A percentile compares a stretch with the other conserved stretches of the same genome.
Evolutionary conservation across 2,329 filamentous ascomycete genomes (phyloP).

Genomic region (Penicillium hesseltinei): DNA sequence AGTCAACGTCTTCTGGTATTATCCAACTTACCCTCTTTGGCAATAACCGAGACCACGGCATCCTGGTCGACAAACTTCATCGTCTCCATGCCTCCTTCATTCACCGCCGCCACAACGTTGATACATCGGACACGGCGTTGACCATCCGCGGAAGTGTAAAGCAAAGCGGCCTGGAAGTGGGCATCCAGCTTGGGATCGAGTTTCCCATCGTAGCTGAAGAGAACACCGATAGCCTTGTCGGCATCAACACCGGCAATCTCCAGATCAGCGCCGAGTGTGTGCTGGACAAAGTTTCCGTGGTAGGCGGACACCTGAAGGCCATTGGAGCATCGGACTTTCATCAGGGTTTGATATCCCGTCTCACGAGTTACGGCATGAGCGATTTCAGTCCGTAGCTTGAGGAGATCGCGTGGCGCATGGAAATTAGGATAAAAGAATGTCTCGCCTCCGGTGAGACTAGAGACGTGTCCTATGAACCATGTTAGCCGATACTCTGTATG

Average conservation of each 20-base stretch:
- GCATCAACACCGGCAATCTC: slow-evolving; percentile 90
- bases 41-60: slow-evolving; percentile 80
- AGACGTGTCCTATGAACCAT: slow-evolving; percentile 64
- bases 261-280: slow-evolving; percentile 90
- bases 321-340: slow-evolving; percentile 98
- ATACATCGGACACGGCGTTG: slow-evolving; percentile 88
- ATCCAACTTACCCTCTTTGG: slow-evolving; percentile 66
- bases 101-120: slow-evolving; percentile 91
- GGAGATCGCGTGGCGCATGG: slow-evolving; percentile 77
- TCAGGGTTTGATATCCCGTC: slow-evolving; percentile 90
- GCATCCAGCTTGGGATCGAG: slow-evolving; percentile 95
- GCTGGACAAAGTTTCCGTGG: slow-evolving; percentile 93
- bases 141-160: slow-evolving; percentile 89
- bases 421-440: slow-evolving; percentile 98
- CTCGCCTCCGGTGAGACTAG: slow-evolving; percentile 88
- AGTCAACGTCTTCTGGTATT: background rate
- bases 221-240: slow-evolving; percentile 87
- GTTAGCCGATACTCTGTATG: slow-evolving; percentile 8
- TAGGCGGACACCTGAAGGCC: slow-evolving; percentile 92
- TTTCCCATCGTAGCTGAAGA: slow-evolving; percentile 95
- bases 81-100: slow-evolving; percentile 74
- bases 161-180: slow-evolving; percentile 91
- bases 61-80: slow-evolving; percentile 97
- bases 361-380: slow-evolving; percentile 82
- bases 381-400: slow-evolving; percentile 81